Evolutionary conservation across 768 basidiomycete genomes (phyloP), one percentile per base, ranked within the genome.

Genomic region (Tricholoma terreum): DNA sequence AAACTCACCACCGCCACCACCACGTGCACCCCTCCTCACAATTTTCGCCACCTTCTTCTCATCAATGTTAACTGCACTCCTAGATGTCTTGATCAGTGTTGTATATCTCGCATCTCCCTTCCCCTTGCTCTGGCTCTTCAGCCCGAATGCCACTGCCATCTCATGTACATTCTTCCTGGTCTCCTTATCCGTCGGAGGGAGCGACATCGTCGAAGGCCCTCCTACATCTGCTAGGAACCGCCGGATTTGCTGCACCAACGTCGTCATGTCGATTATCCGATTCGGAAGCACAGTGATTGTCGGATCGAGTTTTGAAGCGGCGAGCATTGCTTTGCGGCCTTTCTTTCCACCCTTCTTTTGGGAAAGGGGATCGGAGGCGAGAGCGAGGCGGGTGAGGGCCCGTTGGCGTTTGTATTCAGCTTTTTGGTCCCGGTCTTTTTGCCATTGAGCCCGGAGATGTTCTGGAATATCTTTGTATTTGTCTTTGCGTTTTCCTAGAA

Each of bases 91-190:
- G 50, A 65, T 76, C 67, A 98, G 71, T 35, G 86, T 89, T 33
- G 89, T 92, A 74, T 92, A 95, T 61, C 95, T 75, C 45, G 65
- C 67, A n/a, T 72, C 70, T 0, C 87, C 94, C 2, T 77, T 71
- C 0, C 92, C 93, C 57, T 86, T 84, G 66, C 91, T 94, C 60
- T 79, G 63, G 60, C 89, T 93, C 73, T 86, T 89, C 70, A 98
- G 58, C 17, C 81, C 81, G 68, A 96, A 97, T 57, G 83, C 85
- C 8, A 66, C 53, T n/a, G 93, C 93, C 65, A 97, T 72, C 66
- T 91, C 81, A 65, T 98, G 95, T 0, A 94, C 80, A 42, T 73
- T 74, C 74, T 84, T 87, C 62, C 95, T 77, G 60, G 81, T 81
- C 56, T 76, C 76, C 73, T 89, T 92, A 58, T 82, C 78, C 76